Evolutionary conservation across 441 rosid species (phyloP).

Genomic region (Croton setiger): DNA sequence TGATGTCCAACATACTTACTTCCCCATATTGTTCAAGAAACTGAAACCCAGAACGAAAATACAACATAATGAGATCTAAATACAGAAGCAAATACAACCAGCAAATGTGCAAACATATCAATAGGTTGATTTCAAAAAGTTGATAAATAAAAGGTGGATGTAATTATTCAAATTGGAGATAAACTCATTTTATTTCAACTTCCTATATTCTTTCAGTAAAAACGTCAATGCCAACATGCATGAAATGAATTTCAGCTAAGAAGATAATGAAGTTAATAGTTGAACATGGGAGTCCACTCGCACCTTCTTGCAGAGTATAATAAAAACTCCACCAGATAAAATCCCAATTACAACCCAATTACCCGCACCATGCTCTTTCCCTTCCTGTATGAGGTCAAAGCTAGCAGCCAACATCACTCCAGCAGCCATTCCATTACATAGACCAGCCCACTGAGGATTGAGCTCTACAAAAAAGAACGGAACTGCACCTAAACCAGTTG

Average conservation of each 20-base stretch:
- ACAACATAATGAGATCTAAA: slow-evolving; percentile 10
- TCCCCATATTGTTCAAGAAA: slow-evolving; percentile 94
- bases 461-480: slow-evolving; percentile 99
- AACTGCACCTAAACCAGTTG: slow-evolving; percentile 97
- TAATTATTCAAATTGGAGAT: background rate
- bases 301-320: slow-evolving; percentile 93
- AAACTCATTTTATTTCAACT: background rate
- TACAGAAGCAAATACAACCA: background rate
- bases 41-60: slow-evolving; percentile 43
- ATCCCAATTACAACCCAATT: slow-evolving; percentile 91
- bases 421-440: slow-evolving; percentile 99
- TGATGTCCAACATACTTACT: slow-evolving; percentile 96
- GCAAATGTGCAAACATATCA: background rate
- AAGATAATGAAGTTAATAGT: slow-evolving; percentile 1
- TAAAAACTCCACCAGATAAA: slow-evolving; percentile 83
- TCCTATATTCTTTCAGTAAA: background rate
- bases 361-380: slow-evolving; percentile 86
- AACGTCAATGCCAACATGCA: slow-evolving; percentile 9
- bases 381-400: slow-evolving; percentile 96
- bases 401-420: slow-evolving; percentile 99
- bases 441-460: slow-evolving; percentile 93
- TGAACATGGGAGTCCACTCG: slow-evolving; percentile 2
- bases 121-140: background rate
- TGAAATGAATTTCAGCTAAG: slow-evolving; percentile 6
- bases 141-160: background rate